Evolutionary conservation across 306 rosid genomes (phyloP), one percentile per base, ranked within the genome.

Genomic region (Corylus avellana): DNA sequence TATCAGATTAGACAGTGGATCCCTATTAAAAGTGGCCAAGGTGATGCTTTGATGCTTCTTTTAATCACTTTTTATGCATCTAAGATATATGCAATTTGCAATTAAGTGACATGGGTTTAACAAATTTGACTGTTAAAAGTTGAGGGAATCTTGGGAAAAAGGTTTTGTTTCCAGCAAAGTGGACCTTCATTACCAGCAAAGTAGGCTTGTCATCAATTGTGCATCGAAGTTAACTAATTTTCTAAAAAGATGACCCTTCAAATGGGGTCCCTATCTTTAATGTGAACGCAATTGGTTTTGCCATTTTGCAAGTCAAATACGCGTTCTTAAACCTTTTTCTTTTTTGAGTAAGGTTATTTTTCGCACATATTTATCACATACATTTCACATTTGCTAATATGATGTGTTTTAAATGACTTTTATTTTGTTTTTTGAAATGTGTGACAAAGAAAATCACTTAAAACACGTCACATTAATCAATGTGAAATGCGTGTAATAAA

Each of bases 121-220:
- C 42, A 25, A 13, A 46, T 72, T 76, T 80, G 87, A 84, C 77
- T 46, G 67, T 50, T 61, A 44, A 72, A 76, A 79, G 84, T 56
- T 47, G 70, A 75, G 37, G 59, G 61, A 53, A 53, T 12, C 56
- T 63, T 32, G 70, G 63, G 46, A 63, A 63, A 67, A 44, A 71
- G 4, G 72, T 20, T 46, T 50, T 71, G n/a, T 29, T 71, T 78
- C 64, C 62, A 25, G 13, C 59, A 8, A 57, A 25, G 71, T 57
- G 81, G 16, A 70, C 48, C 48, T 25, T 25, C 37, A 59, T 59
- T 8, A 59, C 25, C 66, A 9, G 44, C 69, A 29, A 12, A 61
- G 68, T 27, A 61, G 68, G 68, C 68, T 67, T 67, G 72, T 67
- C 48, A 67, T 39, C 50, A 67, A 67, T 67, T 47, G 13, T 17